Percentiles rank a stretch among this genome's conserved stretches.
Conservation (phyloP, 306 rosid species). For the Elaeagnus macrophylla region DNA sequence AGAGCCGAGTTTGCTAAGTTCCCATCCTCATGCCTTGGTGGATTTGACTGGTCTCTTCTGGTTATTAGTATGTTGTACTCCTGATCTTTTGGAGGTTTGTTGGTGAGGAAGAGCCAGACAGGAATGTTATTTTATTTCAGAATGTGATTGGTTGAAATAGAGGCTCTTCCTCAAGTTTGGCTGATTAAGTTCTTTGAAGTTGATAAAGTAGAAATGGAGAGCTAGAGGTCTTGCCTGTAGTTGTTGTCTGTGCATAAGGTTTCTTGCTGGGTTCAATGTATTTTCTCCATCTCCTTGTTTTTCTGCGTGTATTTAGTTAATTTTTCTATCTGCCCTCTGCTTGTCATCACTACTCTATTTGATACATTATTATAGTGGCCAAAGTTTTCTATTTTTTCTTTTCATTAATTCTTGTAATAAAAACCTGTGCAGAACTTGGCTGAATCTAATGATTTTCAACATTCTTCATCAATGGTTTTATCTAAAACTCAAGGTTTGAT, state of each 20-base stretch:
- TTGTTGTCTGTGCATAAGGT: too few species aligned
- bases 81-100: background rate
- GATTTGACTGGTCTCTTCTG: background rate
- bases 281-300: too few species aligned
- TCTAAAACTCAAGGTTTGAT: constrained; percentile 43
- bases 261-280: too few species aligned
- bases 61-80: background rate
- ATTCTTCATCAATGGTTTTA: constrained; percentile 13
- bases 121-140: background rate
- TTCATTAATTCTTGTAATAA: background rate
- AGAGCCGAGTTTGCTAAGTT: background rate
- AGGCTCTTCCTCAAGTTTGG: background rate
- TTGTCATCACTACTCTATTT: background rate
- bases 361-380: background rate
- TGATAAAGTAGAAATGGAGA: background rate
- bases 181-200: background rate
- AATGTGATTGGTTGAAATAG: background rate
- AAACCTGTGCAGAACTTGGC: constrained; percentile 37
- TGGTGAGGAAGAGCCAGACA: background rate
- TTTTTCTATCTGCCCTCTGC: background rate
- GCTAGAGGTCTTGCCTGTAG: too few species aligned
- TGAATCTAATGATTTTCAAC: constrained; percentile 21
- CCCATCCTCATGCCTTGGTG: background rate
- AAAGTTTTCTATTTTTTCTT: background rate
- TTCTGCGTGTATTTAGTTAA: background rate